Evolutionary conservation across 305 asterid genomes (phyloP).

Genomic region (Fraxinus sp.): DNA sequence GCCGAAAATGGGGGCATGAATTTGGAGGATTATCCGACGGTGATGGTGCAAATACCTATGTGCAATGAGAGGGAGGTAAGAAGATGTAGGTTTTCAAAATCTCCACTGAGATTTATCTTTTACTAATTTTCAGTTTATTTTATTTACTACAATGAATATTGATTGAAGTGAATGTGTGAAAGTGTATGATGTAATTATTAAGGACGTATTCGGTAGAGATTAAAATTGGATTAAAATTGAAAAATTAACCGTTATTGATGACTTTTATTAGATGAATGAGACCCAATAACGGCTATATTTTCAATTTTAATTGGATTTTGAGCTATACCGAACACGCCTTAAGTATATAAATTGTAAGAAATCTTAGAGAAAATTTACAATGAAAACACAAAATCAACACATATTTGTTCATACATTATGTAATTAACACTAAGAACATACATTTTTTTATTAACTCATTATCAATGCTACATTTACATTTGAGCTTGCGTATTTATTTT

Average conservation of each 20-base stretch:
- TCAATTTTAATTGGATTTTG: too few species aligned
- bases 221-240: too few species aligned
- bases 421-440: neutral
- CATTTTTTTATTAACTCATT: neutral
- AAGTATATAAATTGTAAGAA: neutral
- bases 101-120: constrained; percentile 25
- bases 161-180: neutral
- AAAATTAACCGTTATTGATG: too few species aligned
- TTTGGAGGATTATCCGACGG: constrained; percentile 66
- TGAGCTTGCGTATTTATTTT: neutral
- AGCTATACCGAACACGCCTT: too few species aligned
- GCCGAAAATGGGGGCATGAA: constrained; percentile 34
- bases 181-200: neutral
- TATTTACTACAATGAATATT: neutral
- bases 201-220: too few species aligned
- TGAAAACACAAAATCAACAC: neutral
- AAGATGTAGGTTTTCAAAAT: constrained; percentile 51
- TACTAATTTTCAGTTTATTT: neutral
- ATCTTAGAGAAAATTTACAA: neutral
- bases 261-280: too few species aligned
- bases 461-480: neutral
- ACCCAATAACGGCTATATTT: too few species aligned
- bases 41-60: constrained; percentile 82
- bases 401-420: neutral
- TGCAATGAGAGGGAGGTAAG: constrained; percentile 97